phyloP scores from a whole-genome alignment of 495 filamentous ascomycete genomes.

The Aspergillus hancockii region DNA sequence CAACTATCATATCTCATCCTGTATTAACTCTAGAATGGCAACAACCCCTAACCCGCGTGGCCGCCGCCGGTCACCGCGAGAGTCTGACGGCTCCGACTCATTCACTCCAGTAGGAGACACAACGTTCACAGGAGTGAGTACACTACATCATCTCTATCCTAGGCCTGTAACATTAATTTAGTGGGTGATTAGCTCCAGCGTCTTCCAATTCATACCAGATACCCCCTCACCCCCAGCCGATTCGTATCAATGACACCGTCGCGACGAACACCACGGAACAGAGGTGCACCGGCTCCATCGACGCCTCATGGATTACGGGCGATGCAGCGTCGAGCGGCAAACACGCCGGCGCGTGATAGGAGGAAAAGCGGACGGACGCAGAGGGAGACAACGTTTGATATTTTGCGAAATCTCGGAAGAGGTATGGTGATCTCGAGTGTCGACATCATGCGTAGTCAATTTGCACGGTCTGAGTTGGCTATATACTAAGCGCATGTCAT shows the following conservation, averaged over 20 bases:
- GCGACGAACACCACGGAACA: constrained; percentile 38
- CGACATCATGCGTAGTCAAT: neutral
- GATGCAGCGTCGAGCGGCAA: constrained; percentile 72
- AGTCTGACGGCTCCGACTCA: constrained; percentile 22
- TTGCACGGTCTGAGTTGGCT: neutral
- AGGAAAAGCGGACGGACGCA: constrained; percentile 66
- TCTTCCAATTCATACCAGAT: constrained; percentile 35
- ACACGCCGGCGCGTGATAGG: constrained; percentile 69
- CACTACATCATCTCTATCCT: neutral
- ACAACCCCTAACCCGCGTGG: constrained; percentile 39
- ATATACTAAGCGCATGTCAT: constrained; percentile 9
- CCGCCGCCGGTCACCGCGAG: constrained; percentile 35
- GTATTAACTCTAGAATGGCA: constrained; percentile 27
- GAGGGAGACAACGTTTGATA: constrained; percentile 75
- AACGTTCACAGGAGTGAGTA: constrained; percentile 35
- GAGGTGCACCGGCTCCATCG: constrained; percentile 45
- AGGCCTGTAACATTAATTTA: constrained; percentile 1
- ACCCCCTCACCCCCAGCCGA: constrained; percentile 44
- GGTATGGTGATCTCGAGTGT: constrained; percentile 29
- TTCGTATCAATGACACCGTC: constrained; percentile 36
- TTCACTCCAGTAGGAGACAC: constrained; percentile 36
- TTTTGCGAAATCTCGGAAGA: constrained; percentile 65
- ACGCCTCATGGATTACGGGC: constrained; percentile 76
- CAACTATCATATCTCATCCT: neutral
- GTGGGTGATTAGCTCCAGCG: constrained; percentile 34